Evolutionary conservation across 2,329 filamentous ascomycete genomes (phyloP), one percentile per base, ranked within the genome.

Genomic region (Diaporthe caulivora): DNA sequence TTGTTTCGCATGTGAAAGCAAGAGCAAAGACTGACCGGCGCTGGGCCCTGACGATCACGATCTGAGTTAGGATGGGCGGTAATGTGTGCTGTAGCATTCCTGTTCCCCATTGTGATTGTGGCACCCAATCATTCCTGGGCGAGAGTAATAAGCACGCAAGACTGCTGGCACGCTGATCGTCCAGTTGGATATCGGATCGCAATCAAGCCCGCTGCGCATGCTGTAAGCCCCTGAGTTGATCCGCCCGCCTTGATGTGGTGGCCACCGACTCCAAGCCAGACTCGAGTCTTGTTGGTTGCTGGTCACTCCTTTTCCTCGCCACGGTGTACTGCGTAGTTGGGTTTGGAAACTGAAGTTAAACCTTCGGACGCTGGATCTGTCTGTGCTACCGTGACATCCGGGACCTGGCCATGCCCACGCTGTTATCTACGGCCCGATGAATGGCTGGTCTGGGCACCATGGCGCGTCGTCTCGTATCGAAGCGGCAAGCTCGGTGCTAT

Each of bases 1-100:
- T 37, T 37, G 62, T 67, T 67, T 67, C 62, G 62, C 62, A 67
- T 67, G 62, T 67, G 62, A 67, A 65, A 65, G 29, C n/a, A 49
- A 3, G 60, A 64, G 44, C 11, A 65, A 34, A 44, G 60, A 42
- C 60, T 34, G 42, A 49, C 3, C 53, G 9, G 54, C 13, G 54
- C 47, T 40, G 62, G 62, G 62, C n/a, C 62, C 62, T 67, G 62
- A 67, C 62, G 62, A 67, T 67, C 62, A 40, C 47, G 47, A 67
- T 67, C 47, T 53, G 47, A 34, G 60, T 49, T 29, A 40, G 40
- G 60, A 37, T 18, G 44, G 62, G 62, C 47, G 62, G 62, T 65
- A 67, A 53, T 67, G 47, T 53, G 62, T n/a, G n/a, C n/a, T n/a
- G n/a, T 44, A 47, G n/a, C 62, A 65, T 51, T 65, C 44, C 60